Percentiles rank a stretch among this genome's conserved stretches.
Conservation (phyloP, 208 protist species). For the Trichomonas tenax region DNA sequence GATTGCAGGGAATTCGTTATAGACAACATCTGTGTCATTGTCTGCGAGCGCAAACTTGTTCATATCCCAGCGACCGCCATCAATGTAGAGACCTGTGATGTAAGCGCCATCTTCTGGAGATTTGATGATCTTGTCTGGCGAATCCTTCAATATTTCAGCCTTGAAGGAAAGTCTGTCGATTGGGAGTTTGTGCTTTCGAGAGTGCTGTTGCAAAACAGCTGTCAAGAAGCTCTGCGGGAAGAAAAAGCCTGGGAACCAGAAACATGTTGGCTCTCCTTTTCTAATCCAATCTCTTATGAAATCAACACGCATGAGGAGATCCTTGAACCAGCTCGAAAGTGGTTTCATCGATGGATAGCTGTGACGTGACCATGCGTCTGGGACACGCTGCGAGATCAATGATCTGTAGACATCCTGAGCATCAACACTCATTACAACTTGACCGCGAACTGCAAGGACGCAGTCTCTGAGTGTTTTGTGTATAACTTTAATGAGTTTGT, state of each 20-base stretch:
- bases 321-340: slow-evolving; percentile 77
- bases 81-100: slow-evolving; percentile 81
- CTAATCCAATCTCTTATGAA: slow-evolving; percentile 78
- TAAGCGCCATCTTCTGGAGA: slow-evolving; percentile 69
- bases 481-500: background rate
- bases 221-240: slow-evolving; percentile 96
- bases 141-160: slow-evolving; percentile 58
- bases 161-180: slow-evolving; percentile 81
- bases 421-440: slow-evolving; percentile 80
- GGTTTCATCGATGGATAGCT: slow-evolving; percentile 87
- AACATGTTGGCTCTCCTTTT: slow-evolving; percentile 66
- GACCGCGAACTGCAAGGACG: slow-evolving; percentile 75
- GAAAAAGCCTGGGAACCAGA: slow-evolving; percentile 86
- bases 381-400: slow-evolving; percentile 80
- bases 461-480: slow-evolving; percentile 46
- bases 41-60: background rate
- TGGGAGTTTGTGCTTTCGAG: slow-evolving; percentile 72
- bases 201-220: slow-evolving; percentile 72
- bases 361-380: slow-evolving; percentile 60
- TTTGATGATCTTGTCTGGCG: slow-evolving; percentile 36
- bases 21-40: background rate
- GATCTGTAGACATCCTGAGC: slow-evolving; percentile 76
- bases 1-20: background rate
- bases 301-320: slow-evolving; percentile 66
- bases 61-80: slow-evolving; percentile 69